Evolutionary conservation across 163 green algal genomes (phyloP), one percentile per base, ranked within the genome.

Genomic region (Scenedesmus sp.): DNA sequence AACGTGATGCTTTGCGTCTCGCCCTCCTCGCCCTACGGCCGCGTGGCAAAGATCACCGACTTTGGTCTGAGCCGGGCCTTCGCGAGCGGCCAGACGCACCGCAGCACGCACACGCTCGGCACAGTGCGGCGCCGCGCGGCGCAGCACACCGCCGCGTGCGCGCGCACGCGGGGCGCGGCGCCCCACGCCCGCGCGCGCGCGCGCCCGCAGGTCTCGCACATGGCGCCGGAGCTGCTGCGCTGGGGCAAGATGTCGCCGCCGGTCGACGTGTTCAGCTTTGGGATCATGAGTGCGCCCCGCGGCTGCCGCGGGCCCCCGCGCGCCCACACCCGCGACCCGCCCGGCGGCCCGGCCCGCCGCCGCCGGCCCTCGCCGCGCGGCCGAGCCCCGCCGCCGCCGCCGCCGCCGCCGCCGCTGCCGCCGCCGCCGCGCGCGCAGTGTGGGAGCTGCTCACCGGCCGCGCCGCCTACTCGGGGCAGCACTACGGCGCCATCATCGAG

Each of bases 171-270:
- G n/a, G n/a, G n/a, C n/a, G n/a, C n/a, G n/a, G n/a, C n/a, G n/a
- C n/a, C n/a, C n/a, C n/a, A n/a, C n/a, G n/a, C n/a, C n/a, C n/a
- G n/a, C n/a, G n/a, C n/a, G n/a, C n/a, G n/a, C n/a, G n/a, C n/a
- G n/a, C n/a, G 47, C 33, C 33, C 54, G 33, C 67, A 77, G 67
- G 67, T 81, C 24, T 70, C 51, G 50, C 64, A 82, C 75, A 82
- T 82, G 75, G 33, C 75, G 10, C 75, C 75, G 10, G 75, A 82
- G 63, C 53, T 82, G 63, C 63, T 82, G 63, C 57, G 63, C 17
- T 53, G 60, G 18, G 75, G 75, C 63, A 69, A 76, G 75, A 60
- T 77, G 63, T 48, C 34, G 26, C 24, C 75, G 11, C 36, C 75
- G 3, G 50, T 22, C n/a, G 74, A 81, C 28, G 71, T 79, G 15